Conservation (phyloP, 805 yeast genomes). For the Metschnikowia cubensis region DNA sequence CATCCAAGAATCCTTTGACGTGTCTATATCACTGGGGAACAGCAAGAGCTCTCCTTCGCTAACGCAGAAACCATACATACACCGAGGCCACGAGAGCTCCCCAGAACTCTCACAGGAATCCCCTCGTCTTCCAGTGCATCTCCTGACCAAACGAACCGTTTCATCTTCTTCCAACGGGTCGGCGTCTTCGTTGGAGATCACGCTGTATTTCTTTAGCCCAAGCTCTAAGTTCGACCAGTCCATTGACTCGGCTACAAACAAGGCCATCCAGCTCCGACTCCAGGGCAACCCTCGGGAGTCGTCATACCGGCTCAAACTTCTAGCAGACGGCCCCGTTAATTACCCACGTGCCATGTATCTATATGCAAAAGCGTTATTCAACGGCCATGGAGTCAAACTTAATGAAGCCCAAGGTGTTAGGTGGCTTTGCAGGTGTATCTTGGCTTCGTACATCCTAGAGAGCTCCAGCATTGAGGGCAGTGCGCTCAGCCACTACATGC, state of each 20-base stretch:
- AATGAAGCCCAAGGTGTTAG: slow-evolving; percentile 51
- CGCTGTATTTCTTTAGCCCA: slow-evolving; percentile 7
- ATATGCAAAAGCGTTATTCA: slow-evolving; percentile 62
- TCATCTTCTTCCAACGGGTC: slow-evolving; percentile 12
- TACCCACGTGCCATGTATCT: slow-evolving; percentile 59
- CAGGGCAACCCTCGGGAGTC: slow-evolving; percentile 64
- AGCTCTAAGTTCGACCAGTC: slow-evolving; percentile 17
- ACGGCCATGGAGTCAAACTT: slow-evolving; percentile 64
- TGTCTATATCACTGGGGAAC: slow-evolving; percentile 3
- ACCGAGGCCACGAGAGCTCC: neutral
- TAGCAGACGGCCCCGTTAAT: slow-evolving; percentile 57
- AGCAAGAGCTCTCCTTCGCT: neutral
- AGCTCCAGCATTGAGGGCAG: slow-evolving; percentile 5
- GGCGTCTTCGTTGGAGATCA: slow-evolving; percentile 3
- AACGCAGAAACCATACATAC: neutral
- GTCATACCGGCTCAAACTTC: slow-evolving; percentile 60
- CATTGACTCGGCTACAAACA: slow-evolving; percentile 34
- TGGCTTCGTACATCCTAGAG: slow-evolving; percentile 18
- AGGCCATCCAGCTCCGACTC: slow-evolving; percentile 49
- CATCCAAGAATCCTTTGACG: slow-evolving; percentile 1
- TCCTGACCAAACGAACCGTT: neutral
- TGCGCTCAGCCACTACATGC: slow-evolving; percentile 17
- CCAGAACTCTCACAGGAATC: slow-evolving; percentile 4
- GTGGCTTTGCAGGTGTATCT: slow-evolving; percentile 54
- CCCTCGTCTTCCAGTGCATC: slow-evolving; percentile 8